Conservation (phyloP, 1,284 basidiomycete genomes). For the Ganoderma sp. region DNA sequence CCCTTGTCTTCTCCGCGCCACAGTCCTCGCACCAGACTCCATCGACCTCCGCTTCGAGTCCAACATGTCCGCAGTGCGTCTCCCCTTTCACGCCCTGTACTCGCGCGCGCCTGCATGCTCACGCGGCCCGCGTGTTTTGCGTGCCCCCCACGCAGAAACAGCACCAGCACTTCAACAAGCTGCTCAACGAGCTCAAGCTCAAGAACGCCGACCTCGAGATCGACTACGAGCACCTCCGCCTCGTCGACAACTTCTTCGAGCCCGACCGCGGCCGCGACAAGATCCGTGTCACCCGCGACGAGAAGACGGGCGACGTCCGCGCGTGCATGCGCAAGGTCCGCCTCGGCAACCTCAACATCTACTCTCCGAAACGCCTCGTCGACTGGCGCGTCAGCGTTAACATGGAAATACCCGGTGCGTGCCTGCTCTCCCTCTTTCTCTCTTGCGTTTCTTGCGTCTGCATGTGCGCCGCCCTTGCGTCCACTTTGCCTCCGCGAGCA, state of each 20-base stretch:
- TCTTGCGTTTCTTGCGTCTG: constrained; percentile 15
- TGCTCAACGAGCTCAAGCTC: constrained; percentile 79
- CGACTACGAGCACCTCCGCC: constrained; percentile 78
- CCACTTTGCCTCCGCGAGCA: not conserved
- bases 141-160: constrained; percentile 60
- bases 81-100: not conserved
- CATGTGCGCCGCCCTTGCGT: not conserved
- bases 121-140: constrained; percentile 10
- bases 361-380: constrained; percentile 79
- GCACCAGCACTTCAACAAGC: constrained; percentile 84
- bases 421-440: constrained; percentile 28
- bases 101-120: constrained; percentile 18
- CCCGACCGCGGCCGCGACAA: constrained; percentile 53
- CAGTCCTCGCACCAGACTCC: constrained; percentile 57
- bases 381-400: constrained; percentile 95
- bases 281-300: constrained; percentile 86
- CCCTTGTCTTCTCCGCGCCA: not conserved
- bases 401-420: constrained; percentile 78
- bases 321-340: constrained; percentile 81
- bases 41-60: constrained; percentile 83
- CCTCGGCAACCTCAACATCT: constrained; percentile 88
- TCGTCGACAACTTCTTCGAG: constrained; percentile 84
- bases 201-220: constrained; percentile 53
- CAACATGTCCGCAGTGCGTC: constrained; percentile 86
- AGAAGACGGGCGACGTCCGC: constrained; percentile 69